A percentile compares a stretch with the other conserved stretches of the same genome.
Evolutionary conservation across 768 basidiomycete species (phyloP).

Genomic region (Rhodotorula kratochvilovae): DNA sequence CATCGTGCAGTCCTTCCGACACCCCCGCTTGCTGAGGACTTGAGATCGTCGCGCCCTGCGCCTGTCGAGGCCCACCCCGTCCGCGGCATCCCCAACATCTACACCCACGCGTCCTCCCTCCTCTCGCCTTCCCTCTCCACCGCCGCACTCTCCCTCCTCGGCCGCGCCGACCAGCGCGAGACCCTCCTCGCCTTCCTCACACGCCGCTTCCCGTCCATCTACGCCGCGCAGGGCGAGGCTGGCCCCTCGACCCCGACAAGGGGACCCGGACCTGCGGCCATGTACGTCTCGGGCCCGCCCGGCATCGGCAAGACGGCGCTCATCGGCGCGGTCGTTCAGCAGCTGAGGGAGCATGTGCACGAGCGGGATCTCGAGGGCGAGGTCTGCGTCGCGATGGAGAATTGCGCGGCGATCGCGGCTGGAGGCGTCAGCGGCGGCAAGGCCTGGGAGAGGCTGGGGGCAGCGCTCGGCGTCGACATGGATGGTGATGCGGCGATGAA

Average conservation of each 20-base stretch:
- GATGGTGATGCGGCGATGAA: constrained; percentile 38
- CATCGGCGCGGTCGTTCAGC: constrained; percentile 60
- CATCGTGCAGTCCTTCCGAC: background rate
- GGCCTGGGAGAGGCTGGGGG: constrained; percentile 64
- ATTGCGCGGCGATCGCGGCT: constrained; percentile 71
- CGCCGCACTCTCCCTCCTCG: constrained; percentile 54
- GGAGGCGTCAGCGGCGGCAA: constrained; percentile 41
- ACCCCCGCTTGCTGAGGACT: background rate
- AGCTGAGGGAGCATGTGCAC: constrained; percentile 43
- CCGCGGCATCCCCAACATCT: constrained; percentile 31
- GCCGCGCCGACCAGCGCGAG: constrained; percentile 63
- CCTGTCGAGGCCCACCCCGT: background rate
- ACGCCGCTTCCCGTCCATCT: constrained; percentile 52
- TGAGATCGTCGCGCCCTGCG: background rate
- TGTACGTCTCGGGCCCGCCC: constrained; percentile 89
- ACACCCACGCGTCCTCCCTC: constrained; percentile 31
- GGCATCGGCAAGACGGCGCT: constrained; percentile 90
- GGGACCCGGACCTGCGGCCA: constrained; percentile 35
- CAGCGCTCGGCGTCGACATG: constrained; percentile 53
- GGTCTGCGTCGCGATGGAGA: constrained; percentile 59
- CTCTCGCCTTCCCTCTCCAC: constrained; percentile 50
- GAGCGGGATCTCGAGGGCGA: constrained; percentile 44
- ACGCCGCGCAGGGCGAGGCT: constrained; percentile 42
- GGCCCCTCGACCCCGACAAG: background rate
- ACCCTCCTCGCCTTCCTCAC: constrained; percentile 60